A percentile compares a stretch with the other conserved stretches of the same genome.
phyloP scores from a whole-genome alignment of 73 alveolate species.

The Uronychia setigera region DNA sequence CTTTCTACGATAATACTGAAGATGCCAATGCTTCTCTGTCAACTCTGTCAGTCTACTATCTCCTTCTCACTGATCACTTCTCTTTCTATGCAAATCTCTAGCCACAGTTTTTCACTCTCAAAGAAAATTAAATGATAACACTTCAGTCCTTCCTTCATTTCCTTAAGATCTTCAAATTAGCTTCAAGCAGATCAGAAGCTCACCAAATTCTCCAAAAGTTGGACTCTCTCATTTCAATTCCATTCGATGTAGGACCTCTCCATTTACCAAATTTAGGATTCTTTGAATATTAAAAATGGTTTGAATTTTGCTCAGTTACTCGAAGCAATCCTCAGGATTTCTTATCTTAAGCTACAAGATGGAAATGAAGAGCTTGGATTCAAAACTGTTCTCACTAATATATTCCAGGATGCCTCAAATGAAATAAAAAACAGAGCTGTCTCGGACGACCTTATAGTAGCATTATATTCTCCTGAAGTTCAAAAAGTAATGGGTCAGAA shows the following conservation, averaged over 20 bases:
- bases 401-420: conserved; percentile 28
- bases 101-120: conserved; percentile 35
- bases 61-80: conserved; percentile 50
- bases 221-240: conserved; percentile 42
- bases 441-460: conserved; percentile 19
- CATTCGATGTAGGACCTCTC: conserved; percentile 12
- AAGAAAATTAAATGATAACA: conserved; percentile 54
- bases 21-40: conserved; percentile 63
- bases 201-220: conserved; percentile 29
- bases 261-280: background rate
- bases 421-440: conserved; percentile 1
- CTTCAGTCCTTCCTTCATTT: conserved; percentile 56
- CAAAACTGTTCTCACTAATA: background rate
- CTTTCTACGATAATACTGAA: conserved; percentile 39
- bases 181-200: conserved; percentile 35
- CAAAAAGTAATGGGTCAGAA: conserved; percentile 53
- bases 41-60: conserved; percentile 48
- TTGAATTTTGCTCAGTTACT: conserved; percentile 61
- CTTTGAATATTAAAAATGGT: conserved; percentile 58
- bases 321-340: conserved; percentile 55
- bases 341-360: conserved; percentile 22
- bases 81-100: conserved; percentile 50
- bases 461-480: conserved; percentile 42
- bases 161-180: conserved; percentile 44
- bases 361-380: conserved; percentile 32